Base-by-base conservation (phyloP, 2,329 filamentous ascomycete genomes). In the Claviceps monticola region DNA sequence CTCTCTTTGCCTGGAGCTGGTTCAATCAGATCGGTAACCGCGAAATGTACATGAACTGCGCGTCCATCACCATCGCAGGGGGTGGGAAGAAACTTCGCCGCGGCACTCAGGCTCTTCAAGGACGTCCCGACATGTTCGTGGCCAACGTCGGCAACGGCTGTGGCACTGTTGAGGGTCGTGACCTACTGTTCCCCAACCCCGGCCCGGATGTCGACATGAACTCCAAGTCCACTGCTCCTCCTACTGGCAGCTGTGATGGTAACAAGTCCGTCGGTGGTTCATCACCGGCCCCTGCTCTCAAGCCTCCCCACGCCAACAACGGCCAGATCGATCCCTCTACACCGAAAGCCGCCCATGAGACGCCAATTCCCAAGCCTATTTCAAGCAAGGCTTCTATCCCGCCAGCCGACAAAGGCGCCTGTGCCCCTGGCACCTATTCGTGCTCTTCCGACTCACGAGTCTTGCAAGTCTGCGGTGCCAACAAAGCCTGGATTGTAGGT, bases 1-100 rank as follows among this genome's bases (percentile, higher is more conserved):
- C 74, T 5, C 61, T 84, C 1, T 68, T 84, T 14, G 74, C 75
- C 1, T 85, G 82, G 82, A 77, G 74, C 3, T 80, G 76, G 77
- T 80, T 81, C 64, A 82, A 82, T 64, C 72, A 74, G 54, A 57
- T 79, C 21, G 80, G 81, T 0, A 83, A 82, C 59, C 71, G 81
- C 17, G 81, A 84, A 61, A 82, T 83, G 74, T 86, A 85, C 68
- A 83, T 83, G 78, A 82, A 84, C 63, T 85, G 81, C 57, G 80
- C 80, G 0, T 72, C 74, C 5, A 72, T 84, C 23, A 71, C 71
- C 16, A 75, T 83, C 42, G 67, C 64, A 51, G 51, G 54, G 37
- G 64, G 66, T 48, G 64, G 65, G 46, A 67, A 68, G 62, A 66
- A 45, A 46, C 67, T 68, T 62, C 66, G 39, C 14, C 41, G 54